Percentiles rank a stretch among this genome's conserved stretches.
Conservation (phyloP, 2,329 filamentous ascomycete species). For the Sporothrix phasma region DNA sequence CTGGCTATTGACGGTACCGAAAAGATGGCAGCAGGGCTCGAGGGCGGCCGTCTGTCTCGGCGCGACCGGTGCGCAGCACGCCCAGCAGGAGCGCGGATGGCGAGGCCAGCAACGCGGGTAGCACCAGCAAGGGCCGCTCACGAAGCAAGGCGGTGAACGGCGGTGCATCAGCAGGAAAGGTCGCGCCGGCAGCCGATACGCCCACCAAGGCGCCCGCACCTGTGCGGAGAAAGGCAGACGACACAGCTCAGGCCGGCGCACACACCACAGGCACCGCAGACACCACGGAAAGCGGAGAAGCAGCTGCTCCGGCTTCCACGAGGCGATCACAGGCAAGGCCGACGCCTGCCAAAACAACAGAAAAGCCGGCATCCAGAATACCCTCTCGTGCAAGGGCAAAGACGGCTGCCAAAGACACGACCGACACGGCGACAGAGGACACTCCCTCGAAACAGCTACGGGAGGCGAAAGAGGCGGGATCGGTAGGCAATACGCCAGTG, state of each 20-base stretch:
- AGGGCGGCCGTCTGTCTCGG: slow-evolving; percentile 40
- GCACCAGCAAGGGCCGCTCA: not conserved
- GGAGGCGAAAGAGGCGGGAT: not conserved
- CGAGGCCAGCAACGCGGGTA: not conserved
- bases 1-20: slow-evolving; percentile 18
- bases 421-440: not conserved
- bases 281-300: not conserved
- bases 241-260: no score
- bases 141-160: not conserved
- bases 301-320: not conserved
- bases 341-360: not conserved
- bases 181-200: not conserved
- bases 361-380: not conserved
- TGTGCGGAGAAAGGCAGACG: not conserved
- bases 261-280: not conserved
- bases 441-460: not conserved
- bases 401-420: not conserved
- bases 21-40: slow-evolving; percentile 41
- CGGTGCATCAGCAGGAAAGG: not conserved
- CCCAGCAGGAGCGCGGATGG: slow-evolving; percentile 13
- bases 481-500: slow-evolving; percentile 15
- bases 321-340: not conserved
- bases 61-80: slow-evolving; percentile 21
- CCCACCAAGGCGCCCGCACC: not conserved
- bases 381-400: not conserved